Percentiles rank a stretch among this genome's conserved stretches.
phyloP scores from a whole-genome alignment of 1,139 yeast genomes.

The Torulaspora pretoriensis region DNA sequence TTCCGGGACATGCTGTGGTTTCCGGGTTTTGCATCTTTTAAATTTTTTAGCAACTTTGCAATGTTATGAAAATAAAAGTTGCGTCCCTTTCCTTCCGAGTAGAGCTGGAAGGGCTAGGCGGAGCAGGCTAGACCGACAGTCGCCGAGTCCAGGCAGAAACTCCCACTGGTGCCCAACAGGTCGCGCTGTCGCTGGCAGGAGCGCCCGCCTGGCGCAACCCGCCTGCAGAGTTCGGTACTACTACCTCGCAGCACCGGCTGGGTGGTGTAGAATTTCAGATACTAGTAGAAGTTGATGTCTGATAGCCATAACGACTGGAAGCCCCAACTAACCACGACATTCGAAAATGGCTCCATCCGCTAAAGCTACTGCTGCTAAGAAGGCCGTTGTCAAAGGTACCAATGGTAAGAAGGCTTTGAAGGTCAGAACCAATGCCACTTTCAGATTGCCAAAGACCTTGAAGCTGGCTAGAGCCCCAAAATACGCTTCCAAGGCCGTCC shows the following conservation, averaged over 20 bases:
- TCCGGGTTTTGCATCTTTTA: not conserved
- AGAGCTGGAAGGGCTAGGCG: not conserved
- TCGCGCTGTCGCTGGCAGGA: no score
- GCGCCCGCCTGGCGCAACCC: no score
- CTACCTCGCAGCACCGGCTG: not conserved
- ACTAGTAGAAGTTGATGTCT: constrained; percentile 1
- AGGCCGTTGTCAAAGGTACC: constrained; percentile 98
- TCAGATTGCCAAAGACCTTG: constrained; percentile 98
- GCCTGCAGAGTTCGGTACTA: no score
- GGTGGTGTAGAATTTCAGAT: not conserved
- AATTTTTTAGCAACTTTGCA: not conserved
- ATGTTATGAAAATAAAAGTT: not conserved
- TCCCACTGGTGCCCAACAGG: not conserved
- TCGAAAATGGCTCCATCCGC: constrained; percentile 52
- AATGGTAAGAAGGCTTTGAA: constrained; percentile 85
- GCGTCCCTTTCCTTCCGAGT: not conserved
- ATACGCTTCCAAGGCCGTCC: constrained; percentile 93
- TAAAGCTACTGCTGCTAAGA: constrained; percentile 97
- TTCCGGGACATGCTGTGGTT: not conserved
- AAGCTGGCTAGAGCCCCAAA: constrained; percentile 90
- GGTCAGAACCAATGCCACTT: constrained; percentile 92
- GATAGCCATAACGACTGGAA: not conserved
- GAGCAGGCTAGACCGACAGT: not conserved
- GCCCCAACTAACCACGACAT: constrained; percentile 3
- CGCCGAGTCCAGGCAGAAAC: not conserved